Conservation (phyloP, 192 early-diverging fungal species). For the Entomortierella beljakovae region DNA sequence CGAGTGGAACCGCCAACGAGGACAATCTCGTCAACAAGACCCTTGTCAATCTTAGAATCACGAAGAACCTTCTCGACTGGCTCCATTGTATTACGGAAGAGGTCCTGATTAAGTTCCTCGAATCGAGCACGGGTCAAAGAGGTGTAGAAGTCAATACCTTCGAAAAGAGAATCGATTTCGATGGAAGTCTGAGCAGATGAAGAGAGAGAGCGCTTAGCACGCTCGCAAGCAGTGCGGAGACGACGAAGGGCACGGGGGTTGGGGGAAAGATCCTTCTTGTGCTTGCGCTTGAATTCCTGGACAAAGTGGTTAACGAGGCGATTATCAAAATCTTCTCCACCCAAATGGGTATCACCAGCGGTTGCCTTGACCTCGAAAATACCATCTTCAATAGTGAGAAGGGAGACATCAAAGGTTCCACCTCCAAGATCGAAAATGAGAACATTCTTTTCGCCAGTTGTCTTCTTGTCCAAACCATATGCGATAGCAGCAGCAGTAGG, state of each 20-base stretch:
- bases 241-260: conserved; percentile 96
- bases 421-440: conserved; percentile 98
- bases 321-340: conserved; percentile 99
- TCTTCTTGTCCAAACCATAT: conserved; percentile 86
- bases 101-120: conserved; percentile 97
- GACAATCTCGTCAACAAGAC: conserved; percentile 87
- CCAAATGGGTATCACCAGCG: conserved; percentile 98
- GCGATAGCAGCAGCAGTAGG: conserved; percentile 97
- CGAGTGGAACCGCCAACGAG: conserved; percentile 98
- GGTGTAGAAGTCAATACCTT: conserved; percentile 98
- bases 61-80: conserved; percentile 97
- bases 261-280: conserved; percentile 92
- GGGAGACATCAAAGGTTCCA: conserved; percentile 98
- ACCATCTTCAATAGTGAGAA: conserved; percentile 94
- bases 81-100: conserved; percentile 95
- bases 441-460: conserved; percentile 84
- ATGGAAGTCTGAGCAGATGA: conserved; percentile 93
- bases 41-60: conserved; percentile 96
- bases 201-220: conserved; percentile 97
- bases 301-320: conserved; percentile 94
- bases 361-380: conserved; percentile 99
- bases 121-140: conserved; percentile 98
- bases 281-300: conserved; percentile 98
- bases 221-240: conserved; percentile 97
- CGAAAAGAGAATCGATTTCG: conserved; percentile 97